Conservation (phyloP, 257 asterid genomes). For the Thymus mandschuricus region DNA sequence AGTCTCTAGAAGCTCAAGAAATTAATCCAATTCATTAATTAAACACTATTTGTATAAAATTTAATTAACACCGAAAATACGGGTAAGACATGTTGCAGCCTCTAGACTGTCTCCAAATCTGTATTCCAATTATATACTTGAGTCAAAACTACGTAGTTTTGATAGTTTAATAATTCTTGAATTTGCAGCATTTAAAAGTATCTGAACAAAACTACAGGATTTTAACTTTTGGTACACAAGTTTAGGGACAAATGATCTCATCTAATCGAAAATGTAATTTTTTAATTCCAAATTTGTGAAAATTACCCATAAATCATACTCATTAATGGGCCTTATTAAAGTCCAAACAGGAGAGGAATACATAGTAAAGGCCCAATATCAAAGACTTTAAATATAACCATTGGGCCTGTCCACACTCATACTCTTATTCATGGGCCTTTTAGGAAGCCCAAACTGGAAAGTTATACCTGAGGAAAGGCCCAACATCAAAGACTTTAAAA, state of each 20-base stretch:
- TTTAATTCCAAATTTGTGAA: background rate
- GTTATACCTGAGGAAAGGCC: background rate
- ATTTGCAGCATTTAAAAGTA: no score
- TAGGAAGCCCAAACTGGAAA: background rate
- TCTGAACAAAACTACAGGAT: no score
- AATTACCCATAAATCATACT: background rate
- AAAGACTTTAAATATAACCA: no score
- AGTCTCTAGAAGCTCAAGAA: conserved; percentile 8
- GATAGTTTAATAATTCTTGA: no score
- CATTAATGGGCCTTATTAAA: background rate
- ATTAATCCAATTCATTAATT: background rate
- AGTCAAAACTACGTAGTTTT: no score
- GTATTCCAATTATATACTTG: no score
- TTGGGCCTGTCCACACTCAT: background rate
- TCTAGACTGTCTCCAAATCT: no score
- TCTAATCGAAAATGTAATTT: background rate
- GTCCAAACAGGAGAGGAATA: background rate
- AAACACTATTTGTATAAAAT: no score
- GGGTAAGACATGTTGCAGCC: no score
- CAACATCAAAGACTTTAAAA: background rate
- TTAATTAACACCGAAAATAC: no score
- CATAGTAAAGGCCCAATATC: background rate
- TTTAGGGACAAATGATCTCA: no score
- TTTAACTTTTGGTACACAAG: no score
- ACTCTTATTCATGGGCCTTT: background rate